These are phyloP conservation scores for Metschnikowia cerradonensis DNA, from an alignment of 805 yeast genomes.

Conservation along the genomic window DNA sequence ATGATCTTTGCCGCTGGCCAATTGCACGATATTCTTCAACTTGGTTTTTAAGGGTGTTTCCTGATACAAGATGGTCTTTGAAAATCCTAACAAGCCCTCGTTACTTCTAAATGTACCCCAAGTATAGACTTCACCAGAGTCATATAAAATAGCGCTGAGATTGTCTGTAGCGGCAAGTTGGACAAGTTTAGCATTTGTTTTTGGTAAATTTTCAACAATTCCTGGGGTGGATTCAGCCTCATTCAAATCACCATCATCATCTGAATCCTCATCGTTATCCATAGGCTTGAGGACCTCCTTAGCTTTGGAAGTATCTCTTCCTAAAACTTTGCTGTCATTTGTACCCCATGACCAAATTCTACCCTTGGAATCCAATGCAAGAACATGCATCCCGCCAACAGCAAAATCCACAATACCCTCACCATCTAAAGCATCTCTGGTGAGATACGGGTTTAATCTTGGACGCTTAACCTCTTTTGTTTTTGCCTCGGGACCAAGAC, in stretches of 20 bases:
- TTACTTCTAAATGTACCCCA: conserved; percentile 97
- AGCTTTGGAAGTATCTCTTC: conserved; percentile 69
- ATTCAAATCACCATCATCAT: conserved; percentile 76
- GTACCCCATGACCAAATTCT: conserved; percentile 98
- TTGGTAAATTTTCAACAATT: conserved; percentile 64
- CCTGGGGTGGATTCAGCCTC: conserved; percentile 88
- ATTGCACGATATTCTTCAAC: conserved; percentile 66
- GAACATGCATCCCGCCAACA: conserved; percentile 93
- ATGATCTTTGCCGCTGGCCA: conserved; percentile 94
- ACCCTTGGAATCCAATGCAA: conserved; percentile 75
- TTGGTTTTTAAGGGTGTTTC: conserved; percentile 56
- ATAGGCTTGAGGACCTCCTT: conserved; percentile 65
- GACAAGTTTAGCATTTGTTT: conserved; percentile 48
- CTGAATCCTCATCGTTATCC: conserved; percentile 51
- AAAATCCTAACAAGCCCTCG: conserved; percentile 87
- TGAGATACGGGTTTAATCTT: conserved; percentile 75
- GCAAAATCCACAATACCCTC: conserved; percentile 80
- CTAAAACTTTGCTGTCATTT: conserved; percentile 87
- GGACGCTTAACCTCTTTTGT: conserved; percentile 96
- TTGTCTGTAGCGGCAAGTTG: conserved; percentile 92
- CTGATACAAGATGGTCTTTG: conserved; percentile 61
- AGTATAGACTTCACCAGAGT: conserved; percentile 85
- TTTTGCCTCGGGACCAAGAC: conserved; percentile 90
- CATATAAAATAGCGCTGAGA: conserved; percentile 73
- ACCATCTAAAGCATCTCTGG: conserved; percentile 43